Evolutionary conservation across 768 basidiomycete species (phyloP).

Genomic region (Leucocoprinus sp.): DNA sequence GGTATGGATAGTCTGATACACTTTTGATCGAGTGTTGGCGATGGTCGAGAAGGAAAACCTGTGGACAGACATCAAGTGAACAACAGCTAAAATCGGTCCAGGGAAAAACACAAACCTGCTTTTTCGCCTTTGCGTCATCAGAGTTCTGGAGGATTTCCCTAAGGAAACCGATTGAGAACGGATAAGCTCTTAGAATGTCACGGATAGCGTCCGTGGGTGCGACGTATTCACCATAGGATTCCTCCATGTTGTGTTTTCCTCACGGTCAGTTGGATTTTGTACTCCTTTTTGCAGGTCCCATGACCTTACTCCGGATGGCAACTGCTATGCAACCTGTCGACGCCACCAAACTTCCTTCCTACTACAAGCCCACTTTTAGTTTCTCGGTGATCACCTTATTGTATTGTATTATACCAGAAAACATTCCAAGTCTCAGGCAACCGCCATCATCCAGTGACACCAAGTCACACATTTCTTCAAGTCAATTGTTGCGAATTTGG

Average conservation of each 20-base stretch:
- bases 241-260: conserved; percentile 12
- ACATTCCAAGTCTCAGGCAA: too few relatives aligned
- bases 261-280: background rate
- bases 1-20: conserved; percentile 19
- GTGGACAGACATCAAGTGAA: background rate
- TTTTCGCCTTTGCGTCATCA: conserved; percentile 29
- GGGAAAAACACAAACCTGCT: conserved; percentile 20
- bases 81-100: too few relatives aligned
- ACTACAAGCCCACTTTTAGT: too few relatives aligned
- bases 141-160: conserved; percentile 34
- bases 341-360: too few relatives aligned
- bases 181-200: conserved; percentile 29
- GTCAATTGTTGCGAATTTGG: too few relatives aligned
- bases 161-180: conserved; percentile 28
- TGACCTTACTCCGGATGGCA: too few relatives aligned
- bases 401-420: too few relatives aligned
- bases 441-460: too few relatives aligned
- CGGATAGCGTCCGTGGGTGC: conserved; percentile 18
- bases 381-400: too few relatives aligned
- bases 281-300: background rate
- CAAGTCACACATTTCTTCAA: too few relatives aligned
- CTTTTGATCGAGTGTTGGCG: conserved; percentile 16
- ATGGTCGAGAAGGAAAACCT: conserved; percentile 26
- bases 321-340: too few relatives aligned
- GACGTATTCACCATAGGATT: conserved; percentile 14